phyloP scores from a whole-genome alignment of 345 rosid genomes.

The Eucalyptus lansdowneana region DNA sequence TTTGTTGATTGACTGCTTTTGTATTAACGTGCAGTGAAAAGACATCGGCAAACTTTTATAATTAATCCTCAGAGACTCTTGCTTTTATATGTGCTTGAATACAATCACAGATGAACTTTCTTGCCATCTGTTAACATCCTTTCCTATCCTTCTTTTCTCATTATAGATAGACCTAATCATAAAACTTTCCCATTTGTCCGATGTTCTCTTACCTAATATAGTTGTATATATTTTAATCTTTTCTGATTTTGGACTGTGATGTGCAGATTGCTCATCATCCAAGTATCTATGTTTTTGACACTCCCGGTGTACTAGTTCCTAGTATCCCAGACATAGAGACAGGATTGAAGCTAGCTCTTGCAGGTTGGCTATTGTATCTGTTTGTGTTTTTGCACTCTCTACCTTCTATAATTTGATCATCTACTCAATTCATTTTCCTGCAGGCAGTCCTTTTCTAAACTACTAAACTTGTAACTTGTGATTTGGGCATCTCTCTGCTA shows the following conservation, averaged over 20 bases:
- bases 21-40: too few relatives aligned
- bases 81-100: neutral
- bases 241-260: neutral
- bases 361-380: constrained; percentile 31
- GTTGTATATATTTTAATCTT: neutral
- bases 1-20: neutral
- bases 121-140: neutral
- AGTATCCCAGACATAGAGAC: constrained; percentile 82
- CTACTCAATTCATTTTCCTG: neutral
- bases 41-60: too few relatives aligned
- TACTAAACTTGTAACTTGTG: neutral
- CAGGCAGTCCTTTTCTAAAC: neutral
- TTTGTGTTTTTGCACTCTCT: neutral
- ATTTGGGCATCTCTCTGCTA: neutral
- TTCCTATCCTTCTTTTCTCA: neutral
- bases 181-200: neutral
- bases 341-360: constrained; percentile 86
- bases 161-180: neutral
- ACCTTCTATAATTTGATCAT: neutral
- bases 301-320: constrained; percentile 89
- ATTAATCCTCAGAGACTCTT: neutral
- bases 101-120: neutral
- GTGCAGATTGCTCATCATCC: constrained; percentile 92
- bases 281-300: constrained; percentile 87
- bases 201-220: neutral